Evolutionary conservation across 345 rosid species (phyloP).

Genomic region (Eucalyptus regnans): DNA sequence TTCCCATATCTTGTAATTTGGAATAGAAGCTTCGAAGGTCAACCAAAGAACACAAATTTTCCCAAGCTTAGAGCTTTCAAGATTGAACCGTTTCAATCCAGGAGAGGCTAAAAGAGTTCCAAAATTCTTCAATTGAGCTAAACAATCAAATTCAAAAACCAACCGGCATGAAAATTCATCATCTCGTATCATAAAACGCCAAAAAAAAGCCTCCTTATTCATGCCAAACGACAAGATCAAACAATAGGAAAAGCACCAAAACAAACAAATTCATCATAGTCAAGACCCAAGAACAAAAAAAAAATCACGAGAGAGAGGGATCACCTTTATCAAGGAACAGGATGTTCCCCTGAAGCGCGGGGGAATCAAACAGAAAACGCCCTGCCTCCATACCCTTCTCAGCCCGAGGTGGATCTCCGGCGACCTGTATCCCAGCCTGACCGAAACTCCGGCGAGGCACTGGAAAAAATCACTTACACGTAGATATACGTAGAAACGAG

Average conservation of each 20-base stretch:
- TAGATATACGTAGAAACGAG: neutral
- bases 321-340: constrained; percentile 60
- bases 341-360: constrained; percentile 49
- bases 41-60: neutral
- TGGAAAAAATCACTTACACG: neutral
- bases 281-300: neutral
- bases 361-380: constrained; percentile 50
- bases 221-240: neutral
- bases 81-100: neutral
- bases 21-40: neutral
- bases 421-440: neutral
- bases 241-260: neutral
- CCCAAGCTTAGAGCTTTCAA: neutral
- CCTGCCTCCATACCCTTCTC: constrained; percentile 43
- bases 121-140: neutral
- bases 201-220: neutral
- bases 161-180: neutral
- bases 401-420: neutral
- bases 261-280: neutral
- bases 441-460: neutral
- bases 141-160: neutral
- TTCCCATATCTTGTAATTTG: neutral
- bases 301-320: neutral
- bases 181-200: neutral
- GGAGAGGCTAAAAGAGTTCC: neutral